Percentiles rank a stretch among this genome's conserved stretches.
Conservation (phyloP, 768 basidiomycete species). For the Collybiopsis luxurians region DNA sequence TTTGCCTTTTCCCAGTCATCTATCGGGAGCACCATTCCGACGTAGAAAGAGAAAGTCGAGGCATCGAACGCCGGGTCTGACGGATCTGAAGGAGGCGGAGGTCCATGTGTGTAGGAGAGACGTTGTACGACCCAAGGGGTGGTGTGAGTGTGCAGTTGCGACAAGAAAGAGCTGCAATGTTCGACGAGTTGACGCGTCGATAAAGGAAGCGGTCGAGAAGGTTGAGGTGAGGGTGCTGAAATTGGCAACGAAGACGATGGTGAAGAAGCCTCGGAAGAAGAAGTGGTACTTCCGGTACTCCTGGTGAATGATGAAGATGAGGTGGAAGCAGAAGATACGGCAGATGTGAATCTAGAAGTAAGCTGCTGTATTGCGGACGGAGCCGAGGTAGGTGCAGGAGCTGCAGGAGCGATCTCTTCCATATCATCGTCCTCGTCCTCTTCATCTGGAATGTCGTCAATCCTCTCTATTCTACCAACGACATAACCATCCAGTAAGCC, state of each 20-base stretch:
- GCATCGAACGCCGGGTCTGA: constrained; percentile 39
- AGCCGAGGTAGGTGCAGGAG: neutral
- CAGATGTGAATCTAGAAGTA: neutral
- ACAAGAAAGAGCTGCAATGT: constrained; percentile 59
- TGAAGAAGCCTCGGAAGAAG: neutral
- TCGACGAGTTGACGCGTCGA: constrained; percentile 34
- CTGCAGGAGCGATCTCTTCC: neutral
- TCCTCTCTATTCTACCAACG: constrained; percentile 76
- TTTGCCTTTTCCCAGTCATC: constrained; percentile 89
- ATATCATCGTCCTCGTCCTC: constrained; percentile 30
- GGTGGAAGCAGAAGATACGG: neutral
- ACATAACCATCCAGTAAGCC: constrained; percentile 88
- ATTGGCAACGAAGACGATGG: constrained; percentile 31
- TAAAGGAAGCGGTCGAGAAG: constrained; percentile 24
- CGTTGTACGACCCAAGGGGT: constrained; percentile 95
- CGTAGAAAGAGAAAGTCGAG: constrained; percentile 81
- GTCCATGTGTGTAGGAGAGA: constrained; percentile 74
- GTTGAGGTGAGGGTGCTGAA: constrained; percentile 30
- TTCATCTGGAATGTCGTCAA: constrained; percentile 36
- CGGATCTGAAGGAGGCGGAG: constrained; percentile 45
- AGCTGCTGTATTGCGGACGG: neutral
- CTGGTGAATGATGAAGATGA: neutral
- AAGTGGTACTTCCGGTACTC: neutral
- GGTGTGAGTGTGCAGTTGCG: constrained; percentile 60
- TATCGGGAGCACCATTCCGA: constrained; percentile 86